Evolutionary conservation across 805 yeast species (phyloP).

Genomic region (Yarrowia osloensis): DNA sequence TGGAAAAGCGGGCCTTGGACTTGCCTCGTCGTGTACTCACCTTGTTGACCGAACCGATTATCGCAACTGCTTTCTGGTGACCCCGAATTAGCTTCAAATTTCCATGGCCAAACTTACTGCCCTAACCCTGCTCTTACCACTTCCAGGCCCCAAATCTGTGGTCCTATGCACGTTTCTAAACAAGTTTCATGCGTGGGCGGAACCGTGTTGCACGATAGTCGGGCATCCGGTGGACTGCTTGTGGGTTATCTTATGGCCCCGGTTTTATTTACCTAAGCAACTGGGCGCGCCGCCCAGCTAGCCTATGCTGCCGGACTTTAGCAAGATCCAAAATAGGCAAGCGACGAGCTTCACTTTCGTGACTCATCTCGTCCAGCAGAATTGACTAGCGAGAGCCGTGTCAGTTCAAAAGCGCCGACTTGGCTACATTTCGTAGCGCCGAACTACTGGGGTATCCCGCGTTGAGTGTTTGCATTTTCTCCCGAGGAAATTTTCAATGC

Average conservation of each 20-base stretch:
- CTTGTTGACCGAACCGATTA: conserved; percentile 29
- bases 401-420: background rate
- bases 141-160: conserved; percentile 18
- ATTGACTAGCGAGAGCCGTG: background rate
- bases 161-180: conserved; percentile 27
- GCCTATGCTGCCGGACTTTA: background rate
- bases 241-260: background rate
- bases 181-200: conserved; percentile 26
- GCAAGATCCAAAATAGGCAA: background rate
- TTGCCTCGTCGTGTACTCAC: conserved; percentile 27
- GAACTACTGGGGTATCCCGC: no score
- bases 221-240: background rate
- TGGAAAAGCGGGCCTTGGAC: background rate
- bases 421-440: no score
- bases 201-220: background rate
- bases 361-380: background rate
- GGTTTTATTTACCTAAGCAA: background rate
- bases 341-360: background rate
- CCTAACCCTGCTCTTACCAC: conserved; percentile 20
- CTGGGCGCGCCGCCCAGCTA: background rate
- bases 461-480: no score
- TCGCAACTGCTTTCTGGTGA: conserved; percentile 29
- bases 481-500: background rate
- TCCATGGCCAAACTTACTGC: conserved; percentile 16
- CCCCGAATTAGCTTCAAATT: conserved; percentile 30